Evolutionary conservation across 495 filamentous ascomycete genomes (phyloP).

Genomic region (Clavariopsis aquatica): DNA sequence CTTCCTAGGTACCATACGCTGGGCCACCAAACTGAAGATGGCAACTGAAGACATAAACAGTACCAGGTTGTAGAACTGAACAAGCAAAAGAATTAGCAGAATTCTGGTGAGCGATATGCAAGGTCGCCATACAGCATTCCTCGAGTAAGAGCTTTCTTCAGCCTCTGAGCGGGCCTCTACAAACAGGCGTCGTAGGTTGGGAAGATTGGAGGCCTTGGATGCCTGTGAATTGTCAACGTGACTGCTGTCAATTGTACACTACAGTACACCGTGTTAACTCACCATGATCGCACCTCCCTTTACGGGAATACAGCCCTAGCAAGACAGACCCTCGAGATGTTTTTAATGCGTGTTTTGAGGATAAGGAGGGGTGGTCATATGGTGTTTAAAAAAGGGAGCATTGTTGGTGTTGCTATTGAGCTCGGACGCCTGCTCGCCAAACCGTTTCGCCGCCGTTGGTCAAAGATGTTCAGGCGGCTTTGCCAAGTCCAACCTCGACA

Average conservation of each 20-base stretch:
- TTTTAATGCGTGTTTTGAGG: neutral
- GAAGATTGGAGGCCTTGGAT: slow-evolving; percentile 68
- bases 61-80: slow-evolving; percentile 89
- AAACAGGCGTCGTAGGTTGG: slow-evolving; percentile 93
- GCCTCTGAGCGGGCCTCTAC: slow-evolving; percentile 91
- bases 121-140: slow-evolving; percentile 74
- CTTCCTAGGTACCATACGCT: slow-evolving; percentile 57
- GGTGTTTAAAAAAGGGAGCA: too few species aligned
- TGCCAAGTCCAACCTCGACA: slow-evolving; percentile 6
- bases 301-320: neutral
- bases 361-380: too few species aligned
- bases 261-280: neutral
- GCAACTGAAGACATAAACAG: slow-evolving; percentile 94
- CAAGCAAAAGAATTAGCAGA: neutral
- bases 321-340: neutral
- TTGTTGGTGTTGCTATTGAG: neutral
- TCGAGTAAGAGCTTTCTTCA: slow-evolving; percentile 91
- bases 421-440: neutral
- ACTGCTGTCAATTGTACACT: too few species aligned
- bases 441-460: neutral
- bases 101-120: neutral
- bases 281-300: slow-evolving; percentile 9
- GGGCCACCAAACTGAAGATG: slow-evolving; percentile 86
- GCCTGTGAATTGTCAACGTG: too few species aligned
- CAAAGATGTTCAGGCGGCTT: slow-evolving; percentile 9